A percentile compares a stretch with the other conserved stretches of the same genome.
Conservation (phyloP, 1,139 yeast species). For the Zygoascus meyerae region DNA sequence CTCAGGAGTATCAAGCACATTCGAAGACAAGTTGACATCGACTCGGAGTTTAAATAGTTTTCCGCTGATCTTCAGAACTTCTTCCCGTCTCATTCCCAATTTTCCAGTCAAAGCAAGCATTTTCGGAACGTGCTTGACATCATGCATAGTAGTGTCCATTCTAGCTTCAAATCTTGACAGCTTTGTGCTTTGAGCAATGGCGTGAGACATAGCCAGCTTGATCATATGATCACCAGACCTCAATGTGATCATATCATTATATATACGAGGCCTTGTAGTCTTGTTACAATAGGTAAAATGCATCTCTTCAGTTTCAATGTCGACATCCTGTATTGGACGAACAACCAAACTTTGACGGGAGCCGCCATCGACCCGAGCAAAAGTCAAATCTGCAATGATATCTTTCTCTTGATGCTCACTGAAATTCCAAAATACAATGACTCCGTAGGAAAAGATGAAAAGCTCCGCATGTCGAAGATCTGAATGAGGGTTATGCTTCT, state of each 20-base stretch:
- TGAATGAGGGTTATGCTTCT: constrained; percentile 34
- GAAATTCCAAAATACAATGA: constrained; percentile 95
- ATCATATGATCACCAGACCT: constrained; percentile 89
- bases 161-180: constrained; percentile 85
- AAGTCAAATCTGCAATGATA: constrained; percentile 83
- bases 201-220: constrained; percentile 51
- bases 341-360: constrained; percentile 42
- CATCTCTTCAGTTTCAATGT: constrained; percentile 91
- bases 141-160: constrained; percentile 76
- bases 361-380: constrained; percentile 43
- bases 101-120: constrained; percentile 85
- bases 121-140: constrained; percentile 83
- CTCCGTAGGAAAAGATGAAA: constrained; percentile 87
- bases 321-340: constrained; percentile 79
- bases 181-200: constrained; percentile 94
- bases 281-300: constrained; percentile 84
- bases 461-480: constrained; percentile 80
- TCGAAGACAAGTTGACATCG: constrained; percentile 86
- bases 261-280: constrained; percentile 80
- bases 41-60: constrained; percentile 82
- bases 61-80: constrained; percentile 81
- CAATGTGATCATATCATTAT: constrained; percentile 88
- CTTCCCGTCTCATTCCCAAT: constrained; percentile 71
- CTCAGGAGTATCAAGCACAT: constrained; percentile 90
- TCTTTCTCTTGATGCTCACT: constrained; percentile 90